Percentiles rank a stretch among this genome's conserved stretches.
These are phyloP conservation scores for Eimeria tenella DNA, from an alignment of 169 alveolate species.

Conservation along the genomic window DNA sequence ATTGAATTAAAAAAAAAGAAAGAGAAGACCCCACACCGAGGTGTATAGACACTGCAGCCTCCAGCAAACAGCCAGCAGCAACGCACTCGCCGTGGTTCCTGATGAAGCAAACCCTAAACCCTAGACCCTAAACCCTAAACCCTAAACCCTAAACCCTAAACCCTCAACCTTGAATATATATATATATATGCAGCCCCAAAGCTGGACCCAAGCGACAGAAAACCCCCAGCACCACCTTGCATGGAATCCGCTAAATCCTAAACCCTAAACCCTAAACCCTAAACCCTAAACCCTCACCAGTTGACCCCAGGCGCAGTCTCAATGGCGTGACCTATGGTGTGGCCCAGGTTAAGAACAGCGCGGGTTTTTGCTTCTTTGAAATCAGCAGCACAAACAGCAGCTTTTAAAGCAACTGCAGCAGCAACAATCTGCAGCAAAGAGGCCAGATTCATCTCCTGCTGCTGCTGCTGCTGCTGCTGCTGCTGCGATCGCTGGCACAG, in stretches of 20 bases:
- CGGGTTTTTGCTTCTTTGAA: constrained; percentile 75
- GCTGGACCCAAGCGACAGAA: no score
- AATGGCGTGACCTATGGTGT: constrained; percentile 85
- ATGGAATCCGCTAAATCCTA: background rate
- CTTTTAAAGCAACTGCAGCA: constrained; percentile 32
- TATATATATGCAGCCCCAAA: no score
- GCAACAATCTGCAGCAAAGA: constrained; percentile 18
- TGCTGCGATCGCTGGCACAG: no score
- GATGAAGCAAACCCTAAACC: background rate
- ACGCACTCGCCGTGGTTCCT: constrained; percentile 83
- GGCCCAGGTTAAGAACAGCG: constrained; percentile 83
- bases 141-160: background rate
- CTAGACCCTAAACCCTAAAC: background rate
- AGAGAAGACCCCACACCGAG: constrained; percentile 37
- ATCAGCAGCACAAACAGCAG: constrained; percentile 71
- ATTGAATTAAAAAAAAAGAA: background rate
- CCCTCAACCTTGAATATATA: no score
- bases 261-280: background rate
- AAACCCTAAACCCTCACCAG: background rate
- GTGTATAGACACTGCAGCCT: constrained; percentile 48
- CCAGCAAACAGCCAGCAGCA: constrained; percentile 75
- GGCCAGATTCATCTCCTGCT: background rate
- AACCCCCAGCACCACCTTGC: no score
- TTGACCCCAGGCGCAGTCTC: constrained; percentile 60
- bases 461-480: constrained; percentile 1